phyloP scores from a whole-genome alignment of 2,329 filamentous ascomycete species.

The Colletotrichum tabaci region DNA sequence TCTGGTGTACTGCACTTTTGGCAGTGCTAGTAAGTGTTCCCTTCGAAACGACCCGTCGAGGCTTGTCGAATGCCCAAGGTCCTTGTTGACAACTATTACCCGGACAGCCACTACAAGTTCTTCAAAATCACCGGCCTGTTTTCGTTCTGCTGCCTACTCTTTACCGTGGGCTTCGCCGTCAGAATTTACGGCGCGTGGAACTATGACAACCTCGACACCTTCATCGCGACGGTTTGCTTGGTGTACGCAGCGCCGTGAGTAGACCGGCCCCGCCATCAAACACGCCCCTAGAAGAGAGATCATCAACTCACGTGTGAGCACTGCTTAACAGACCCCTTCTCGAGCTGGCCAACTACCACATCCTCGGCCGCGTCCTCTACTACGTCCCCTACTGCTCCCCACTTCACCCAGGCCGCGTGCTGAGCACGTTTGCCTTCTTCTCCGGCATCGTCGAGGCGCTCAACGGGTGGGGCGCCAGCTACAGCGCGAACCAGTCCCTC shows the following conservation, averaged over 20 bases:
- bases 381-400: slow-evolving; percentile 73
- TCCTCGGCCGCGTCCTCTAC: slow-evolving; percentile 72
- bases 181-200: slow-evolving; percentile 52
- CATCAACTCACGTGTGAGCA: neutral
- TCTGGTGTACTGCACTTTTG: slow-evolving; percentile 58
- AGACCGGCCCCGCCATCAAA: neutral
- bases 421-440: slow-evolving; percentile 62
- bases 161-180: slow-evolving; percentile 69
- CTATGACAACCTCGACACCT: slow-evolving; percentile 50
- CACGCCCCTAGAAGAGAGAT: neutral
- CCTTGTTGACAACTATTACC: neutral
- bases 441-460: slow-evolving; percentile 65
- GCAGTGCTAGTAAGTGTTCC: slow-evolving; percentile 62
- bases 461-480: slow-evolving; percentile 64
- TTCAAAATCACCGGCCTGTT: slow-evolving; percentile 70
- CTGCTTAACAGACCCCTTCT: slow-evolving; percentile 64
- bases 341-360: slow-evolving; percentile 73
- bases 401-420: slow-evolving; percentile 60
- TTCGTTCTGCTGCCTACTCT: slow-evolving; percentile 67
- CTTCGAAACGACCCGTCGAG: slow-evolving; percentile 7
- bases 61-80: no score
- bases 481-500: slow-evolving; percentile 62
- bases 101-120: slow-evolving; percentile 66
- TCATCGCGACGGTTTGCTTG: slow-evolving; percentile 54
- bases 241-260: slow-evolving; percentile 54